These are phyloP conservation scores for Aegilops tauschii DNA, from an alignment of 176 grass and related monocot species.

Conservation along the genomic window DNA sequence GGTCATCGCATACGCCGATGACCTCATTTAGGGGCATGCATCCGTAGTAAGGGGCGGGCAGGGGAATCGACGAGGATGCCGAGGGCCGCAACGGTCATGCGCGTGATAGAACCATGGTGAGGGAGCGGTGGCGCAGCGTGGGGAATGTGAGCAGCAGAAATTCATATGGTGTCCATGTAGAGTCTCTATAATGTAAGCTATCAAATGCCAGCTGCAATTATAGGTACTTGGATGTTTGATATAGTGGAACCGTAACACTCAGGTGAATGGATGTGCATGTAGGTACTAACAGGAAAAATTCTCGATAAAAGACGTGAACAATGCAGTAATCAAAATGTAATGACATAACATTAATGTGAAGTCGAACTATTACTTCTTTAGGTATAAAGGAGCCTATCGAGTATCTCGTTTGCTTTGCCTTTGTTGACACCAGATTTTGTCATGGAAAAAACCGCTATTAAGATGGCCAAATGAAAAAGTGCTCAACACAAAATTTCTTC, in stretches of 20 bases:
- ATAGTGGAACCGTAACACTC: neutral
- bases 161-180: neutral
- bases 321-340: neutral
- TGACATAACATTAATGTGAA: neutral
- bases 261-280: neutral
- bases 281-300: neutral
- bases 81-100: no score
- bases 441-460: no score
- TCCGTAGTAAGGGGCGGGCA: no score
- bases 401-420: slow-evolving; percentile 1
- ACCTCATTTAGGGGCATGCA: no score
- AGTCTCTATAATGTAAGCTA: neutral
- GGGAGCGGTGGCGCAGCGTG: no score
- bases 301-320: neutral
- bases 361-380: neutral
- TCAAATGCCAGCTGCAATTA: neutral
- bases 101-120: neutral
- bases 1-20: no score
- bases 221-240: neutral
- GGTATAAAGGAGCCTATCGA: neutral
- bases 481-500: no score
- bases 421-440: neutral
- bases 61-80: no score
- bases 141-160: neutral
- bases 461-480: no score